Evolutionary conservation across 1,284 basidiomycete species (phyloP).

Genomic region (Moniliophthora roreri): DNA sequence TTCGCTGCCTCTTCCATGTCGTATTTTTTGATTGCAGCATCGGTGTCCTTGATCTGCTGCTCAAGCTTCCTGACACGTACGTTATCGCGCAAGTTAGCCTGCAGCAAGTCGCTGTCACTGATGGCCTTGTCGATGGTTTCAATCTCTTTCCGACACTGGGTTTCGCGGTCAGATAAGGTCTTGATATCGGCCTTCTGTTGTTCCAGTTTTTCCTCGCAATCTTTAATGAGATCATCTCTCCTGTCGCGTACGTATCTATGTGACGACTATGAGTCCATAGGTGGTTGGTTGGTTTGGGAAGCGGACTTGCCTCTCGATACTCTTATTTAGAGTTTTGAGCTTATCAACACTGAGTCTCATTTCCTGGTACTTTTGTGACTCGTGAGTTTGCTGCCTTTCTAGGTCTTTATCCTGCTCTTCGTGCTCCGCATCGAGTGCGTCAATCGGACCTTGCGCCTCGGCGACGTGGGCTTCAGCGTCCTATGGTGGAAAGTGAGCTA

Average conservation of each 20-base stretch:
- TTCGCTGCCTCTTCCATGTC: conserved; percentile 84
- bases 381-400: conserved; percentile 47
- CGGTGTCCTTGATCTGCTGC: conserved; percentile 65
- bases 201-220: conserved; percentile 61
- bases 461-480: conserved; percentile 64
- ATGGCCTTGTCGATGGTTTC: conserved; percentile 68
- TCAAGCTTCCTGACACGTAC: conserved; percentile 74
- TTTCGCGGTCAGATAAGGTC: conserved; percentile 54
- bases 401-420: conserved; percentile 54
- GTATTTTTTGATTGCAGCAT: conserved; percentile 71
- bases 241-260: conserved; percentile 75
- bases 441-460: conserved; percentile 68
- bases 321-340: conserved; percentile 59
- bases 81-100: conserved; percentile 85
- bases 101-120: conserved; percentile 66
- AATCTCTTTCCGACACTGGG: conserved; percentile 53
- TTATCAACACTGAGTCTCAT: conserved; percentile 66
- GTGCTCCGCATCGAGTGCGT: conserved; percentile 63
- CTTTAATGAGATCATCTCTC: conserved; percentile 60
- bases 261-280: neutral
- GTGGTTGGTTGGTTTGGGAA: conserved; percentile 1
- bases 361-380: conserved; percentile 59
- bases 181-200: conserved; percentile 60
- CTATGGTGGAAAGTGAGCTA: conserved; percentile 35
- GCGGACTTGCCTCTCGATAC: conserved; percentile 57